Evolutionary conservation across 257 asterid genomes (phyloP).

Genomic region (Solanum peruvianum): DNA sequence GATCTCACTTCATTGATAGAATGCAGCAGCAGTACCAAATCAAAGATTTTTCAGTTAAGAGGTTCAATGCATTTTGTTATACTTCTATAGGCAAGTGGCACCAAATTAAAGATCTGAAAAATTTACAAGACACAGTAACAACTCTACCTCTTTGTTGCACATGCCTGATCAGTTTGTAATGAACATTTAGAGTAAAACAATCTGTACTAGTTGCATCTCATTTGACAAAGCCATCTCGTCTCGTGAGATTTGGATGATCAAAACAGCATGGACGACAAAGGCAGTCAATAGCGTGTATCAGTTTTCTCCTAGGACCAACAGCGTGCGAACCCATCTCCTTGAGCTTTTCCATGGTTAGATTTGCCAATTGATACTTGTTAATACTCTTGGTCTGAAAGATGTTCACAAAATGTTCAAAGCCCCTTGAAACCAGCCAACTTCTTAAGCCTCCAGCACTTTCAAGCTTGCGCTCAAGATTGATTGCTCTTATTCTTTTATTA

Average conservation of each 20-base stretch:
- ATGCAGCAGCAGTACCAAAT: background rate
- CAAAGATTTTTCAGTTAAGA: background rate
- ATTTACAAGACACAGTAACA: background rate
- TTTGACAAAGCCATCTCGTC: background rate
- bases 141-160: background rate
- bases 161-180: background rate
- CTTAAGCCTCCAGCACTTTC: constrained; percentile 75
- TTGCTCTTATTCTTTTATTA: constrained; percentile 48
- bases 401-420: constrained; percentile 53
- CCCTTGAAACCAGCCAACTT: constrained; percentile 72
- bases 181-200: background rate
- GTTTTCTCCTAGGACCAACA: constrained; percentile 88
- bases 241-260: constrained; percentile 16
- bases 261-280: constrained; percentile 83
- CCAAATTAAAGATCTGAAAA: background rate
- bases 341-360: constrained; percentile 71
- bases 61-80: background rate
- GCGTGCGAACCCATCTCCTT: constrained; percentile 81
- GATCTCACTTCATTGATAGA: background rate
- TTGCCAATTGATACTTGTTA: constrained; percentile 62
- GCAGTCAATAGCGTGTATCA: constrained; percentile 88
- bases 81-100: background rate
- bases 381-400: constrained; percentile 43
- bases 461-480: constrained; percentile 50
- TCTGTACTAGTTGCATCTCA: background rate